Percentiles rank a stretch among this genome's conserved stretches.
phyloP scores from a whole-genome alignment of 1,284 basidiomycete genomes.

The Trametes polyzona region DNA sequence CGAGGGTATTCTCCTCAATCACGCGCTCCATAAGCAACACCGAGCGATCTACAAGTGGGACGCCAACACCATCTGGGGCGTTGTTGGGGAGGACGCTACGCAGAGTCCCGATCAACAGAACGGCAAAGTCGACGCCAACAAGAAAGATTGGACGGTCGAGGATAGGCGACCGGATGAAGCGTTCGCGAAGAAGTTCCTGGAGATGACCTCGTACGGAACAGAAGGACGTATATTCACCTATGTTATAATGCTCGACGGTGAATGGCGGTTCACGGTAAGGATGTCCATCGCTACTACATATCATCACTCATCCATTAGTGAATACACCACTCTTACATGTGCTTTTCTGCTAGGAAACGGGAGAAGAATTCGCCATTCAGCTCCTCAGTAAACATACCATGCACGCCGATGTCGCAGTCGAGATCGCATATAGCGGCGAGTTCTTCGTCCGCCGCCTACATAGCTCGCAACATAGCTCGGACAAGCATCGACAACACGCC shows the following conservation, averaged over 20 bases:
- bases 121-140: not conserved
- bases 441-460: conserved; percentile 40
- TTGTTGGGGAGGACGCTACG: conserved; percentile 20
- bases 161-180: conserved; percentile 12
- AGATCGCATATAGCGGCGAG: conserved; percentile 43
- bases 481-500: not conserved
- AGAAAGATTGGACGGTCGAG: not conserved
- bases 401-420: conserved; percentile 50
- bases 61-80: conserved; percentile 42
- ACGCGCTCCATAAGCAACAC: conserved; percentile 48
- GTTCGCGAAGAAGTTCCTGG: conserved; percentile 46
- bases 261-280: conserved; percentile 49
- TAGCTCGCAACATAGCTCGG: not conserved
- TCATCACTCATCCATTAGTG: too few species aligned
- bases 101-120: conserved; percentile 3
- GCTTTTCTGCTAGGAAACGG: too few species aligned
- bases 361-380: conserved; percentile 51
- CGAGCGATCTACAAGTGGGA: conserved; percentile 48
- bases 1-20: conserved; percentile 43
- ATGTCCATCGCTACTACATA: not conserved
- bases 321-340: too few species aligned
- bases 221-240: conserved; percentile 50
- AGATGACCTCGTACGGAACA: conserved; percentile 46
- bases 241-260: conserved; percentile 49
- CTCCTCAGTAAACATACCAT: conserved; percentile 55